Evolutionary conservation across 257 asterid species (phyloP), one percentile per base, ranked within the genome.

Genomic region (Nicotiana paniculata): DNA sequence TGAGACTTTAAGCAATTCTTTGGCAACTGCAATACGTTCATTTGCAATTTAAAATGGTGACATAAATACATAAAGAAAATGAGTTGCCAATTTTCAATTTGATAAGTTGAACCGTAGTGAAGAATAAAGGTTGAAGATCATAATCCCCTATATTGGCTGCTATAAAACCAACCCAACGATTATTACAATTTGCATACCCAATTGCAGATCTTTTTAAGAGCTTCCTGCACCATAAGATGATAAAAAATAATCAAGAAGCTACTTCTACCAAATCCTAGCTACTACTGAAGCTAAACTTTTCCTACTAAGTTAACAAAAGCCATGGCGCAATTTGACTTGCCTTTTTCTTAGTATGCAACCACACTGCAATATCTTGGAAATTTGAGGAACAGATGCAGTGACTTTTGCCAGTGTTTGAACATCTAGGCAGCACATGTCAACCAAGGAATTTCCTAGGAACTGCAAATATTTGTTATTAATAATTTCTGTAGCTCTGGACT

Each of bases 141-240:
- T 88, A 85, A 85, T 90, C 92, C 12, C 62, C 83, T 65, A 89
- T 59, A 86, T 92, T 90, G 85, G 87, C 90, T 24, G 92, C 89
- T 88, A 94, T 82, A 90, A 94, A 96, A 82, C 86, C 87, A 86
- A 94, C 98, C 98, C 98, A 93, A 54, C 92, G 82, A 87, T 93
- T 97, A 28, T 94, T 79, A 88, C 95, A 96, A 90, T 91, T 94
- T 43, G 86, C 87, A 30, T 86, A 96, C 85, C 98, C 97, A 93
- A 83, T 97, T 91, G 92, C 98, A 94, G 76, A 92, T 85, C 90
- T 66, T 91, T 86, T 91, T 85, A 9, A 93, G 83, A 84, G 90
- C 94, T 88, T 94, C 99, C 97, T 96, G 97, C 84, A 51, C 26
- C 82, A 81, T 37, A 81, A 53, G 58, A 66, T 66, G 48, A 65